Base-by-base conservation (phyloP, 2,329 filamentous ascomycete genomes). In the Domatiomyces catenatus region DNA sequence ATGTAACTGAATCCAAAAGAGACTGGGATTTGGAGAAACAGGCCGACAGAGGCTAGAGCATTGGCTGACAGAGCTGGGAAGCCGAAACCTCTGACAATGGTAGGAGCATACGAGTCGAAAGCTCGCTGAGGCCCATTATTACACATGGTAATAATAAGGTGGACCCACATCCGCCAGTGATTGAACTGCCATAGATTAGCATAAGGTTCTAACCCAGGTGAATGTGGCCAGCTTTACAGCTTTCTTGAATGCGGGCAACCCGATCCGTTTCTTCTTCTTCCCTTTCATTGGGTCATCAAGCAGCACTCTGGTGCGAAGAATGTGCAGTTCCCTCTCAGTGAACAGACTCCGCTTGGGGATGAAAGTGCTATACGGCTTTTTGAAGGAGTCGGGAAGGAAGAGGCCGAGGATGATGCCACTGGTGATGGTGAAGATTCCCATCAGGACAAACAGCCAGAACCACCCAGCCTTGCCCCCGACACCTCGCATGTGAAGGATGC, bases 361-460 rank as follows among this genome's bases (percentile, higher is more conserved):
- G 47, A 72, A 71, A 0, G 69, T 66, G 49, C 67, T 68, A 51
- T 60, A 62, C 1, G 71, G 72, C 43, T 69, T 67, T 52, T 60
- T 61, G 56, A 73, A 71, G 1, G 67, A 69, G 57, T 73, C 70
- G 1, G 71, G 71, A 19, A 74, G 64, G 48, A 64, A 67, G 48
- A 68, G 65, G 3, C 70, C 68, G 2, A 71, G 61, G 20, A 74
- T 52, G 50, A 50, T 48, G 15, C 55, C 55, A 70, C 63, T 62
- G 10, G 68, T 50, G 8, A 76, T 59, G n/a, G 74, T 77, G 54
- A 78, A 76, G 12, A 65, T 59, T 0, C 75, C 75, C 66, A 76
- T 75, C 24, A 77, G 62, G 8, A 65, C 60, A 55, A 77, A 78
- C 1, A 78, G 64, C 75, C 75, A 79, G 56, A 74, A 72, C 75